phyloP scores from a whole-genome alignment of 192 early-diverging fungal species.

The Entomortierella beljakovae region DNA sequence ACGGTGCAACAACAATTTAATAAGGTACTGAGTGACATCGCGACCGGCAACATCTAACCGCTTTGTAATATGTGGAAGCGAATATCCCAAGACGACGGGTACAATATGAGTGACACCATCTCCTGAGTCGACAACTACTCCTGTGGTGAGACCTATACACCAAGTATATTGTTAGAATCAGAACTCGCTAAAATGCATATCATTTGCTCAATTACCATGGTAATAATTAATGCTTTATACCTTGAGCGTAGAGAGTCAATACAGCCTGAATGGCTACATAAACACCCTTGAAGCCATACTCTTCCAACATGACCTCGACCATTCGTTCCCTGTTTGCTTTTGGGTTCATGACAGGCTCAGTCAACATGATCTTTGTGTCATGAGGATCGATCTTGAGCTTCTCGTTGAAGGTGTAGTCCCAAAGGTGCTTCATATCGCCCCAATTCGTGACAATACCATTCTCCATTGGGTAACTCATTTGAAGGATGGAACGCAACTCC shows the following conservation, averaged over 20 bases:
- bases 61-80: slow-evolving; percentile 88
- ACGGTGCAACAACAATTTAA: slow-evolving; percentile 92
- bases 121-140: slow-evolving; percentile 98
- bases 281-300: slow-evolving; percentile 92
- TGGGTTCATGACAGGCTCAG: slow-evolving; percentile 98
- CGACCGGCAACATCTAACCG: slow-evolving; percentile 97
- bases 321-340: slow-evolving; percentile 92
- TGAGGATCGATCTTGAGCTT: slow-evolving; percentile 90
- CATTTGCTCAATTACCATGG: background rate
- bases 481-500: slow-evolving; percentile 83
- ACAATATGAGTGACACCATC: slow-evolving; percentile 99
- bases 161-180: too few species aligned
- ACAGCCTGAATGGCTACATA: slow-evolving; percentile 98
- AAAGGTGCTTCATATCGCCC: slow-evolving; percentile 97
- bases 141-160: slow-evolving; percentile 82
- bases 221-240: slow-evolving; percentile 52
- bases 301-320: slow-evolving; percentile 97
- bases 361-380: slow-evolving; percentile 94
- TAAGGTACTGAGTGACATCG: slow-evolving; percentile 95
- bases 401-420: slow-evolving; percentile 98
- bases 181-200: too few species aligned
- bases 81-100: slow-evolving; percentile 97
- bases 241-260: slow-evolving; percentile 98
- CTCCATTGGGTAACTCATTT: slow-evolving; percentile 99
- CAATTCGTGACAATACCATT: slow-evolving; percentile 98